These are phyloP conservation scores for Diatrype stigma DNA, from an alignment of 2,329 filamentous ascomycete species.

Conservation along the genomic window DNA sequence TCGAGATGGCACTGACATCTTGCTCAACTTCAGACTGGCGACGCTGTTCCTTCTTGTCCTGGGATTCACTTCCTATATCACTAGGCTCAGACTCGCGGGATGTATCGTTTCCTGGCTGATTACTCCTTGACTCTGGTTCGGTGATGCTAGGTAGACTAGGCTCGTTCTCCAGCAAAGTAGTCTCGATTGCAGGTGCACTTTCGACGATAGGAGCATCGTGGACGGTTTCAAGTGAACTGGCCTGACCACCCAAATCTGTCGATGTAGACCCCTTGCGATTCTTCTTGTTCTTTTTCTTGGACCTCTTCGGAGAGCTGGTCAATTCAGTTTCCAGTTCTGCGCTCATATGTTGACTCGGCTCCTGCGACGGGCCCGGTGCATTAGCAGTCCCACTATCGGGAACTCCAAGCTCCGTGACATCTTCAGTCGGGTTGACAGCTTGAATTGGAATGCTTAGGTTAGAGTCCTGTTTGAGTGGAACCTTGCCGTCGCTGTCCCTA, in stretches of 20 bases:
- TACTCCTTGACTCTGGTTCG: conserved; percentile 5
- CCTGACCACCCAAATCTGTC: conserved; percentile 4
- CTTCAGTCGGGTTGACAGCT: background rate
- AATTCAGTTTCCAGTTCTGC: conserved; percentile 9
- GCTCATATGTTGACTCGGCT: conserved; percentile 6
- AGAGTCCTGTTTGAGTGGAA: background rate
- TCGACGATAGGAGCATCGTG: conserved; percentile 6
- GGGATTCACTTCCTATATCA: conserved; percentile 17
- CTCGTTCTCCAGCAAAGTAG: conserved; percentile 5
- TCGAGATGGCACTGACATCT: conserved; percentile 4
- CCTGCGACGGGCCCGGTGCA: background rate
- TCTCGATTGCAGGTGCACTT: conserved; percentile 1
- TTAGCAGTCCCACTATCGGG: background rate
- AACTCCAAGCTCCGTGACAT: background rate
- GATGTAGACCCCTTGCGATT: conserved; percentile 7
- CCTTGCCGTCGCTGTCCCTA: background rate
- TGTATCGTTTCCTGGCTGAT: conserved; percentile 4
- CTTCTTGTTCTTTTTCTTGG: conserved; percentile 12
- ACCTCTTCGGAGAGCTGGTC: conserved; percentile 14
- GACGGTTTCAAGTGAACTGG: conserved; percentile 2
- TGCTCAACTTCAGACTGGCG: conserved; percentile 13
- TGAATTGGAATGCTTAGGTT: background rate
- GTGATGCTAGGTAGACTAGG: background rate
- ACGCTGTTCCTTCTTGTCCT: conserved; percentile 19
- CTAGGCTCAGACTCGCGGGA: conserved; percentile 7